A percentile compares a stretch with the other conserved stretches of the same genome.
Conservation (phyloP, 768 basidiomycete genomes). For the Termitomyces bulborhizus region DNA sequence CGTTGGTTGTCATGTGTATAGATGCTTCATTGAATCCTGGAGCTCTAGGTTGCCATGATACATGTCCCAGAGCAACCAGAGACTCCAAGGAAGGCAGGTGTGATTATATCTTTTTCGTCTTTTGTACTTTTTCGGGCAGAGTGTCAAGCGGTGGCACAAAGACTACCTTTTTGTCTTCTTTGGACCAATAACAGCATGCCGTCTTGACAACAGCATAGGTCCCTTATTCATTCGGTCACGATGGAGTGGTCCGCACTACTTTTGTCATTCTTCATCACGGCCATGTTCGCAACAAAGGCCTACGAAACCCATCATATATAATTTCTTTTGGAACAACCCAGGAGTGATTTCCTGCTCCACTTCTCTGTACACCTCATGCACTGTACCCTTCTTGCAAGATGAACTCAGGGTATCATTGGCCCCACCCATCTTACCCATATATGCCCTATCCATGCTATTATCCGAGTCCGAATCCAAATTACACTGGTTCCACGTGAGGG, state of each 20-base stretch:
- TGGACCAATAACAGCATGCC: not conserved
- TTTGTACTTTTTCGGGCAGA: not conserved
- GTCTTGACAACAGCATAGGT: not conserved
- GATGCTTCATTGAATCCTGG: not conserved
- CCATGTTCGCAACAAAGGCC: conserved; percentile 7
- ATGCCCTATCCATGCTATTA: not conserved
- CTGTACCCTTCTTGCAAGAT: not conserved
- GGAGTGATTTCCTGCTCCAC: not conserved
- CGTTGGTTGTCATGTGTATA: not conserved
- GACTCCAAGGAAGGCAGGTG: not conserved
- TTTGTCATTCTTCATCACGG: conserved; percentile 8
- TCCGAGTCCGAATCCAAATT: not conserved
- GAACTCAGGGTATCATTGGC: not conserved
- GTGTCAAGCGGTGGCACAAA: not conserved
- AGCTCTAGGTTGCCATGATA: too few relatives aligned
- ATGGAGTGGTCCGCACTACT: not conserved
- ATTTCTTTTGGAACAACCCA: not conserved
- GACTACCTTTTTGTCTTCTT: not conserved
- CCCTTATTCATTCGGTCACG: not conserved
- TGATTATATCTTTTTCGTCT: not conserved
- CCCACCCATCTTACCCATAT: not conserved
- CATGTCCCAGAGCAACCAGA: too few relatives aligned
- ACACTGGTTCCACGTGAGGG: conserved; percentile 3
- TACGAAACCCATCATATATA: conserved; percentile 1
- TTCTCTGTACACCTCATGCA: not conserved